phyloP scores from a whole-genome alignment of 495 filamentous ascomycete genomes.

The Hypoxylon rickii region DNA sequence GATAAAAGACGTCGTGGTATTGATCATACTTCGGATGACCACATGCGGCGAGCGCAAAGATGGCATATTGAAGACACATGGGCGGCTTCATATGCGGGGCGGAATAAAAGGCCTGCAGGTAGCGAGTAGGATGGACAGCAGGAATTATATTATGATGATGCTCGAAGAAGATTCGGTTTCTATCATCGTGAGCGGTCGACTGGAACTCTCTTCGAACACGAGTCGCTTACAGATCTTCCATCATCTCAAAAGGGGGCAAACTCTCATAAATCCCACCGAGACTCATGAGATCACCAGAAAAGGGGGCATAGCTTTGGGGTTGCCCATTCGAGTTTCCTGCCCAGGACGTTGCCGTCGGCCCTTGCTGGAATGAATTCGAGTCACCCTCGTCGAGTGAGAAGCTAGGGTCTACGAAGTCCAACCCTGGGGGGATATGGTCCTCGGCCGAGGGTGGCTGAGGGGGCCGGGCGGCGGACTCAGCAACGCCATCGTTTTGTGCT shows the following conservation, averaged over 20 bases:
- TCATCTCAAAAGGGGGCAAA: constrained; percentile 50
- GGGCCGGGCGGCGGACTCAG: constrained; percentile 7
- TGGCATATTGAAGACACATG: constrained; percentile 54
- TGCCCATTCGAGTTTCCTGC: constrained; percentile 9
- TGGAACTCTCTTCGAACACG: background rate
- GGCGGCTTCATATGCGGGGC: constrained; percentile 52
- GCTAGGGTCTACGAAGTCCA: constrained; percentile 25
- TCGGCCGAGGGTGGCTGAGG: constrained; percentile 17
- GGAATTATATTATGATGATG: constrained; percentile 44
- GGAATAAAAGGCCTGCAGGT: constrained; percentile 48
- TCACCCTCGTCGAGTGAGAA: constrained; percentile 14
- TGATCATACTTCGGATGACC: constrained; percentile 44
- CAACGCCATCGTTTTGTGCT: background rate
- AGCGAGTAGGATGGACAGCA: constrained; percentile 47
- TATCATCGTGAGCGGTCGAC: constrained; percentile 21
- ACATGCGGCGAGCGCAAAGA: constrained; percentile 50
- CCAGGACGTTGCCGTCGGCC: constrained; percentile 6
- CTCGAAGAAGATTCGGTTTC: constrained; percentile 48
- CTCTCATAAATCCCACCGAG: constrained; percentile 49
- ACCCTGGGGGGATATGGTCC: constrained; percentile 22
- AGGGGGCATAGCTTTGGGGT: constrained; percentile 7
- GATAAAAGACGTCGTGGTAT: constrained; percentile 52
- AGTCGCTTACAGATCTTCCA: constrained; percentile 53
- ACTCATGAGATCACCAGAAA: constrained; percentile 39
- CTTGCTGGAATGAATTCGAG: constrained; percentile 19